Evolutionary conservation across 2,329 filamentous ascomycete genomes (phyloP), one percentile per base, ranked within the genome.

Genomic region (Diaporthe citrichinensis): DNA sequence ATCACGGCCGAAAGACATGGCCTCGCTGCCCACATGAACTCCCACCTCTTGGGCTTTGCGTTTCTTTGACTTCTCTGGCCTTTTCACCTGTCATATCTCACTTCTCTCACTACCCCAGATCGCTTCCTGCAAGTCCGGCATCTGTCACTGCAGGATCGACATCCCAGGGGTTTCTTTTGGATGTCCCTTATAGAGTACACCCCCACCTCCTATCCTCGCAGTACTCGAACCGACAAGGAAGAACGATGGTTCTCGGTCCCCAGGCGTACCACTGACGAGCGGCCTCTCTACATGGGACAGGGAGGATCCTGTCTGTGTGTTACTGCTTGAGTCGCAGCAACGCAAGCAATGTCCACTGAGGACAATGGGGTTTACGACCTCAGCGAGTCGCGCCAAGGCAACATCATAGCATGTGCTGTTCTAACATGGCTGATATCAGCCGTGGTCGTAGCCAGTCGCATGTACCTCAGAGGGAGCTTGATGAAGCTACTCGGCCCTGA

Each of bases 401-500:
- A 59, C 28, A 75, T 78, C 44, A 34, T 78, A 39, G 77, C 36
- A 23, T 78, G 77, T 57, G 73, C 73, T 25, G 59, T 55, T 20
- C 41, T 61, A 17, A 78, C 71, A 51, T 76, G 75, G 71, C 44
- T 49, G 28, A 75, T 84, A 36, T 81, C 82, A 2, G 82, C 81
- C 25, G 23, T 81, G 0, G 76, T 83, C n/a, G 79, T 82, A 31
- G 69, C 76, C 9, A 41, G 81, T 39, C 82, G 83, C 5, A 78
- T 84, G 53, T 83, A 81, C 55, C 82, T 83, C 36, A 76, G 83
- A 72, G 77, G 80, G 8, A 75, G 78, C 9, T 72, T 84, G 72
- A 81, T 83, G 57, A 81, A 81, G 74, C 80, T 83, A 57, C 80
- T 83, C 71, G 83, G 82, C 73, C 28, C 76, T 4, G 83, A 84